phyloP scores from a whole-genome alignment of 2,329 filamentous ascomycete genomes.

The Fusarium sambucinum region DNA sequence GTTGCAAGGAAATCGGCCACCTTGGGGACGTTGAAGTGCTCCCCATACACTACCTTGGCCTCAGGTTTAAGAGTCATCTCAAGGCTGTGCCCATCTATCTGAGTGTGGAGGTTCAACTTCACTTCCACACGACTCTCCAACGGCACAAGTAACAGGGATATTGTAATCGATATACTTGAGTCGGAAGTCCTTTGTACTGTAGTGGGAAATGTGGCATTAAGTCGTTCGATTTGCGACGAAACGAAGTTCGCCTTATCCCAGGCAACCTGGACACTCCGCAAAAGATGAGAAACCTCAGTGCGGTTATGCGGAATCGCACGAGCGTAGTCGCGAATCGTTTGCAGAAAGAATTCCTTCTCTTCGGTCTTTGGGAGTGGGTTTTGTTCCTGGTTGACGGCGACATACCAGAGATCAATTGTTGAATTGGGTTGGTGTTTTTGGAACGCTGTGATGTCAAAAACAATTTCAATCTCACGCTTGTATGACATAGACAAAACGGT shows the following conservation, averaged over 20 bases:
- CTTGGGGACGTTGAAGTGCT: constrained; percentile 80
- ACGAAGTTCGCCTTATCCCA: constrained; percentile 76
- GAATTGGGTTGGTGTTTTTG: constrained; percentile 59
- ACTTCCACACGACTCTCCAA: constrained; percentile 78
- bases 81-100: constrained; percentile 61
- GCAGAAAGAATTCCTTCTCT: constrained; percentile 81
- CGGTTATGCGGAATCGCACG: constrained; percentile 70
- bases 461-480: constrained; percentile 76
- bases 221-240: constrained; percentile 68
- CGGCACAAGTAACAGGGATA: constrained; percentile 71
- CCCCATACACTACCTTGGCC: constrained; percentile 79
- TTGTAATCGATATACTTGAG: constrained; percentile 71
- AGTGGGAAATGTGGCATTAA: constrained; percentile 75
- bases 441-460: constrained; percentile 76
- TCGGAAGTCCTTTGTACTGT: constrained; percentile 73
- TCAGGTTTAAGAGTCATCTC: constrained; percentile 66
- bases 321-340: constrained; percentile 76
- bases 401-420: constrained; percentile 77
- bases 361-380: constrained; percentile 68
- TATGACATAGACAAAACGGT: constrained; percentile 80
- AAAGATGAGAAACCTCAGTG: constrained; percentile 68
- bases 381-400: constrained; percentile 68
- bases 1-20: constrained; percentile 77
- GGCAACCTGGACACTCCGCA: constrained; percentile 68
- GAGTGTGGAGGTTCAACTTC: constrained; percentile 65